Evolutionary conservation across 768 basidiomycete species (phyloP), one percentile per base, ranked within the genome.

Genomic region (Gloeophyllum trabeum): DNA sequence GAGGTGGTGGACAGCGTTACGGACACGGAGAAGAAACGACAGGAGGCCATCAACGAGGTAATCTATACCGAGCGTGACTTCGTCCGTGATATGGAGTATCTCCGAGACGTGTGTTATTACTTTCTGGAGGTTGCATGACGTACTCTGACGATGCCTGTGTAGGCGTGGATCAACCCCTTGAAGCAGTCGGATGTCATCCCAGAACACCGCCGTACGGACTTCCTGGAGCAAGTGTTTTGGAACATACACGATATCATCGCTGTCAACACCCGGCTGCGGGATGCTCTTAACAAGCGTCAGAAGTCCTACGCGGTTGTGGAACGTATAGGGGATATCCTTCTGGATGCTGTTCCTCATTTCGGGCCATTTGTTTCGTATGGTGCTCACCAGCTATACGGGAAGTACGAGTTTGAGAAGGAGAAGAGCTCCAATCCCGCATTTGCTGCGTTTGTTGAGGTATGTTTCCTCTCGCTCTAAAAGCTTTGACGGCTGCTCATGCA

Each of bases 381-480:
- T 35, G 81, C 91, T 6, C 94, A 98, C 56, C 96, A 99, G 60
- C 66, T 97, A 43, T 97, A 94, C 55, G 96, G 96, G 10, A 99
- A 98, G 62, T 97, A 90, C 58, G 93, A 97, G 63, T 98, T 99
- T 59, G 96, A 99, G 68, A 94, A 89, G 71, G 96, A 98, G 71
- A 98, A 97, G 69, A 80, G 73, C 43, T 73, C 80, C 40, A 99
- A 99, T 63, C 76, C 84, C 4, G 85, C 79, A 10, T 99, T 99
- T 63, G 84, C 90, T 41, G 77, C 79, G 46, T 99, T 98, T 59
- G 96, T 98, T 23, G 96, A 98, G 71, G 92, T 90, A 51, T 41
- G 77, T 69, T 28, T 32, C 16, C 40, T 13, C n/a, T 24, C 39
- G 18, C 6, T 12, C 19, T 22, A 3, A 6, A 6, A 6, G 21